These are phyloP conservation scores for Lachancea mirantina DNA, from an alignment of 805 yeast genomes.

Conservation along the genomic window DNA sequence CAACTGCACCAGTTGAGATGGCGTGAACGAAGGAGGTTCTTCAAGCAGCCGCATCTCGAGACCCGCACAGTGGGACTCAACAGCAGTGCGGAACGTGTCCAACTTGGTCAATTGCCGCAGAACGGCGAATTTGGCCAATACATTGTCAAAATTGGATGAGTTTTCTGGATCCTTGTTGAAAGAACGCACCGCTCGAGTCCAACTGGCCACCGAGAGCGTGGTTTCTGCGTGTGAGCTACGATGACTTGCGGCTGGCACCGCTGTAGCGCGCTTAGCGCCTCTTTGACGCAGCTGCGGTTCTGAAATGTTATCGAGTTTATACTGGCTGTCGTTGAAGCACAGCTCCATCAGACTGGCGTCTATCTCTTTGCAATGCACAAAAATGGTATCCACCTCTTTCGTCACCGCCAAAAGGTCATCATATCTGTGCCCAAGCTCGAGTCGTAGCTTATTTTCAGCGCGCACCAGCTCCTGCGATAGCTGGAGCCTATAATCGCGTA, in stretches of 20 bases:
- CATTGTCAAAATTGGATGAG: conserved; percentile 14
- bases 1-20: conserved; percentile 18
- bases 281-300: conserved; percentile 9
- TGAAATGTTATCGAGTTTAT: conserved; percentile 18
- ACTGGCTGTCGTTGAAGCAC: conserved; percentile 27
- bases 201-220: conserved; percentile 18
- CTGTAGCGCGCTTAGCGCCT: too few species aligned
- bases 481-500: conserved; percentile 14
- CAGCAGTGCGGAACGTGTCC: conserved; percentile 8
- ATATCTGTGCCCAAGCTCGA: conserved; percentile 19
- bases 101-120: conserved; percentile 1
- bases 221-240: neutral
- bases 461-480: conserved; percentile 12
- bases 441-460: conserved; percentile 16
- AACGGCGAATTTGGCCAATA: conserved; percentile 12
- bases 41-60: conserved; percentile 13
- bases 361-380: conserved; percentile 12
- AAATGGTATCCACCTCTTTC: conserved; percentile 14
- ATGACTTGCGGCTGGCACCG: neutral
- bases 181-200: conserved; percentile 21
- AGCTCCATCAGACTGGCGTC: conserved; percentile 23
- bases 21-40: conserved; percentile 9
- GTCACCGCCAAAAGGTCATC: conserved; percentile 23
- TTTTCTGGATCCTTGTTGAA: conserved; percentile 15
- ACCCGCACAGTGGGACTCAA: conserved; percentile 9